phyloP scores from a whole-genome alignment of 108 stramenopile species.

The Nitzschia sp. region DNA sequence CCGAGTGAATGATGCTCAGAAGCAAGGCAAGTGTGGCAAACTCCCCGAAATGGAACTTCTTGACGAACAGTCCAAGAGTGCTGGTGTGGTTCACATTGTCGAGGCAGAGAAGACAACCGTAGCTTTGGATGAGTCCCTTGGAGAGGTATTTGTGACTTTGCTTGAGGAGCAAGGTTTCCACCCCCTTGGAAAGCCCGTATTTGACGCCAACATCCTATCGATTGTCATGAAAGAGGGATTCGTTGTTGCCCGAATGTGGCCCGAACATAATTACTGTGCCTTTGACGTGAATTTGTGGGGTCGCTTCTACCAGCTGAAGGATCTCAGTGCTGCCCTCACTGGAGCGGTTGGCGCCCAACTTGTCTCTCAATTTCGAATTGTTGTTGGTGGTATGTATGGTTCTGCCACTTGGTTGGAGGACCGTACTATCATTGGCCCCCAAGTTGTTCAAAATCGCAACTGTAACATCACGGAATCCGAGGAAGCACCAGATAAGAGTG shows the following conservation, averaged over 20 bases:
- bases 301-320: conserved; percentile 47
- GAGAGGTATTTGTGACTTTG: conserved; percentile 3
- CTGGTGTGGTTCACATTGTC: conserved; percentile 71
- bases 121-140: conserved; percentile 28
- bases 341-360: conserved; percentile 32
- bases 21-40: conserved; percentile 24
- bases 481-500: conserved; percentile 3
- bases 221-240: conserved; percentile 61
- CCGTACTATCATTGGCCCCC: conserved; percentile 63
- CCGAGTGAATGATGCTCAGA: conserved; percentile 50
- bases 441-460: conserved; percentile 31
- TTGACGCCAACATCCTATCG: conserved; percentile 14
- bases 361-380: conserved; percentile 57
- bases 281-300: conserved; percentile 54
- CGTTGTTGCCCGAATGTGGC: conserved; percentile 56
- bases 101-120: conserved; percentile 58
- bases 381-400: conserved; percentile 83
- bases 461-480: conserved; percentile 11
- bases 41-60: conserved; percentile 38
- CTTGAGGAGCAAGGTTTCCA: conserved; percentile 10
- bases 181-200: conserved; percentile 6
- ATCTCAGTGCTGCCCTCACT: conserved; percentile 31
- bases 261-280: conserved; percentile 58
- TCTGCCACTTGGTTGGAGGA: conserved; percentile 71
- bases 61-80: conserved; percentile 47